Conservation (phyloP, 495 filamentous ascomycete genomes). For the Neurospora discreta region DNA sequence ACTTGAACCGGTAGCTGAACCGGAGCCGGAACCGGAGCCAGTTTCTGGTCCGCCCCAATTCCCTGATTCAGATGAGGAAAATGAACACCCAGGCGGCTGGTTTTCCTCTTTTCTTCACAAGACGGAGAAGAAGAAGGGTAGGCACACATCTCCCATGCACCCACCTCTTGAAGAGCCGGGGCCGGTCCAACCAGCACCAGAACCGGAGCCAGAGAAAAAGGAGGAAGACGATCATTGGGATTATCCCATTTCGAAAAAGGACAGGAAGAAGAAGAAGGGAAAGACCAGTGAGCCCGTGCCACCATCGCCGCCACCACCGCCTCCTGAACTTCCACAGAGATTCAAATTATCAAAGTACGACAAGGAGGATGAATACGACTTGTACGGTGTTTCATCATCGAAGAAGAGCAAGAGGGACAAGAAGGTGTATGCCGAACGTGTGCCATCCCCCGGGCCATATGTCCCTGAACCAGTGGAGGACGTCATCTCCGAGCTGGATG, state of each 20-base stretch:
- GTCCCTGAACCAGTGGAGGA: constrained; percentile 1
- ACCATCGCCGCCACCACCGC: constrained; percentile 2
- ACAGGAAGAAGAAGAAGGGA: constrained; percentile 25
- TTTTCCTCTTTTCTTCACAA: constrained; percentile 9
- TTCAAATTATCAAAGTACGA: neutral
- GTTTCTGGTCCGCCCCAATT: neutral
- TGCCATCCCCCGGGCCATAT: constrained; percentile 1
- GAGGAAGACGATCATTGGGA: constrained; percentile 13
- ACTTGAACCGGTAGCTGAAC: constrained; percentile 14
- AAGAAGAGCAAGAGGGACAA: constrained; percentile 11
- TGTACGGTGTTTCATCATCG: neutral
- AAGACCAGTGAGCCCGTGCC: constrained; percentile 10
- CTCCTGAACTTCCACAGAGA: neutral
- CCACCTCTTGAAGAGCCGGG: constrained; percentile 5
- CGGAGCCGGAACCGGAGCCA: constrained; percentile 13
- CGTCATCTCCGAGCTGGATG: constrained; percentile 1
- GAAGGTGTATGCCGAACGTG: constrained; percentile 3
- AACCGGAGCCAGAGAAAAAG: constrained; percentile 18
- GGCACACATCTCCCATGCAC: neutral
- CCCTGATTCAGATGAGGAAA: constrained; percentile 1
- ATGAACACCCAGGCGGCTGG: constrained; percentile 1
- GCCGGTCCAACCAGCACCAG: neutral
- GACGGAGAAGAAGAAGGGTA: constrained; percentile 24
- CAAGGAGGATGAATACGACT: constrained; percentile 3
- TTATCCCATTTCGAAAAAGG: constrained; percentile 8